phyloP scores from a whole-genome alignment of 2,329 filamentous ascomycete genomes.

The Mycosphaerella sp. region DNA sequence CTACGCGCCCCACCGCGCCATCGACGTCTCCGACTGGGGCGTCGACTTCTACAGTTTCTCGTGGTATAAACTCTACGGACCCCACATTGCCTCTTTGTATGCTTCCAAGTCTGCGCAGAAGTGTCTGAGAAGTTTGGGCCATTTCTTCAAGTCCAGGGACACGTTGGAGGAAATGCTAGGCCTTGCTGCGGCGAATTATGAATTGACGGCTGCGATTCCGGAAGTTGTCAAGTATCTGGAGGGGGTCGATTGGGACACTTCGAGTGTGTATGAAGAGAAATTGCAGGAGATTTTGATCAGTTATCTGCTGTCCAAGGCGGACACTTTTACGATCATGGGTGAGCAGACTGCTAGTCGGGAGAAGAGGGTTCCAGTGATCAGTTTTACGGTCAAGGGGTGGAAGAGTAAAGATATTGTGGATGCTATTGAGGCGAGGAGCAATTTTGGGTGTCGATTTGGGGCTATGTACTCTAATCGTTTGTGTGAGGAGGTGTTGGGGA shows the following conservation, averaged over 20 bases:
- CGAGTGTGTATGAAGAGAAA: constrained; percentile 54
- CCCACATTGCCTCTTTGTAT: constrained; percentile 67
- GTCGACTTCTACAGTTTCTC: constrained; percentile 73
- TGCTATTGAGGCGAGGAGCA: constrained; percentile 52
- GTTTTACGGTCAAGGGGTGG: constrained; percentile 56
- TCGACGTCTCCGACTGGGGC: constrained; percentile 63
- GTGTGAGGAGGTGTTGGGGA: constrained; percentile 51
- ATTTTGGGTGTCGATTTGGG: constrained; percentile 61
- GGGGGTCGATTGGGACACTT: constrained; percentile 44
- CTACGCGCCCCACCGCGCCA: constrained; percentile 63
- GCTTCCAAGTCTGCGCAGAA: constrained; percentile 53
- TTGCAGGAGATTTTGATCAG: constrained; percentile 55
- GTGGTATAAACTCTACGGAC: constrained; percentile 80
- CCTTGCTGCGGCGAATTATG: constrained; percentile 64
- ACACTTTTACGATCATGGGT: constrained; percentile 54
- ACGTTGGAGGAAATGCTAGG: constrained; percentile 63
- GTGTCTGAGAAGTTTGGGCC: constrained; percentile 52
- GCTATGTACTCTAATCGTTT: constrained; percentile 63
- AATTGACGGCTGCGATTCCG: constrained; percentile 59
- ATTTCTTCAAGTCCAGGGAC: constrained; percentile 58
- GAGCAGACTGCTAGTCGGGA: constrained; percentile 44
- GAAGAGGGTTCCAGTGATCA: constrained; percentile 59
- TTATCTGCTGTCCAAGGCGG: constrained; percentile 50
- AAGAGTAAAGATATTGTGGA: constrained; percentile 55
- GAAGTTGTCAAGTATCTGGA: constrained; percentile 52